Base-by-base conservation (phyloP, 148 eudicot genomes). In the Arbutus unedo region DNA sequence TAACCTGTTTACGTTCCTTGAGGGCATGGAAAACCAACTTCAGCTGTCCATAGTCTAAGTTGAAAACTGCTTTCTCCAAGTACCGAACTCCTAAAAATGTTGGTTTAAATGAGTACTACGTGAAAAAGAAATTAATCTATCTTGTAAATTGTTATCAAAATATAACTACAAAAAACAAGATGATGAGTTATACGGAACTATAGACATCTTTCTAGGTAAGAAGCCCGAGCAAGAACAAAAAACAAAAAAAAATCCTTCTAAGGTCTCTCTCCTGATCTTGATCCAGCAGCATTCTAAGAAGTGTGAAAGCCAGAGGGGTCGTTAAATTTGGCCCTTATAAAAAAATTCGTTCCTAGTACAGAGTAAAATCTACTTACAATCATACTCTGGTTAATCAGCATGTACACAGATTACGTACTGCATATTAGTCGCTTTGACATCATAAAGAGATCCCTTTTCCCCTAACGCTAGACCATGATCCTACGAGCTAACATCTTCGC, bases 21-120 rank as follows among this genome's bases (percentile, higher is more conserved):
- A 96, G 97, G 41, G 98, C 98, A 88, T 96, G 98, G 84, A 96
- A 95, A 82, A 96, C 98, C 55, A 96, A 91, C 90, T 96, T 96
- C 85, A 96, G 87, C 79, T 96, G 98, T 83, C 98, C 98, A 79
- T 93, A 93, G 78, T 96, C 98, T 48, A 96, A 82, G 87, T 91
- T 96, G 74, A 96, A 96, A 75, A 96, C 94, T 76, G 98, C 98
- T 87, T 96, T 96, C 87, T 96, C 98, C 92, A 96, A 90, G 86
- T 96, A 96, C 77, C 98, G 96, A 81, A 96, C 98, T 70, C 98
- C 98, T 96, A 31, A 86, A 84, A 86, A 79, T 3, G 48, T 79
- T 31, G 64, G 1, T 38, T 59, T 31, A 74, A 75, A 81, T 64
- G 38, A 72, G 48, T 51, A 79, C 66, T 23, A 64, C 41, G 2